Percentiles rank a stretch among this genome's conserved stretches.
These are phyloP conservation scores for Laetiporus sulphureus DNA, from an alignment of 1,284 basidiomycete genomes.

Conservation along the genomic window DNA sequence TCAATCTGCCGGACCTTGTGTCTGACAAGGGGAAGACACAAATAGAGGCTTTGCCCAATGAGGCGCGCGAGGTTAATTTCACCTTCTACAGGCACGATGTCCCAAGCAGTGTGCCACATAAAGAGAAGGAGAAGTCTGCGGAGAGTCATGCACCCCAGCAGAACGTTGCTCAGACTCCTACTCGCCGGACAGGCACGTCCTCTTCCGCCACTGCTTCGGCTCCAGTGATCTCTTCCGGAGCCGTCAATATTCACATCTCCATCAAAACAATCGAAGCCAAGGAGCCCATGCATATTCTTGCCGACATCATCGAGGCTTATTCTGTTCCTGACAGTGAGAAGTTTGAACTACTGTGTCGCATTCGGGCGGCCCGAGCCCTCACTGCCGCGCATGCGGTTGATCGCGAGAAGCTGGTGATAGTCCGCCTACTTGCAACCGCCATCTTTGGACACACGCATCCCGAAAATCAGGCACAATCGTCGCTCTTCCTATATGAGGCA, in stretches of 20 bases:
- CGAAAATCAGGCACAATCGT: slow-evolving; percentile 74
- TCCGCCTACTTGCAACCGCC: slow-evolving; percentile 83
- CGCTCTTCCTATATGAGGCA: slow-evolving; percentile 92
- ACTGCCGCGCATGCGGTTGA: slow-evolving; percentile 49
- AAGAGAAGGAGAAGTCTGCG: slow-evolving; percentile 36
- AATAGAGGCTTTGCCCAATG: slow-evolving; percentile 54
- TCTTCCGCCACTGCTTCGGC: slow-evolving; percentile 12
- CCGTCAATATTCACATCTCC: slow-evolving; percentile 61
- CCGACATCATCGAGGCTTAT: slow-evolving; percentile 67
- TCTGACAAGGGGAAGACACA: slow-evolving; percentile 43
- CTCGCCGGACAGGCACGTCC: slow-evolving; percentile 16
- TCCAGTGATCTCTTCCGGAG: slow-evolving; percentile 34
- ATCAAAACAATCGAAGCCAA: slow-evolving; percentile 53
- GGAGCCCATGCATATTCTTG: slow-evolving; percentile 67
- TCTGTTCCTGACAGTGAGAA: slow-evolving; percentile 79
- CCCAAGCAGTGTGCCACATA: slow-evolving; percentile 16
- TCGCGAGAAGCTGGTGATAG: slow-evolving; percentile 76
- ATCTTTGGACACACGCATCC: slow-evolving; percentile 82
- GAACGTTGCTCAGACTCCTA: slow-evolving; percentile 30
- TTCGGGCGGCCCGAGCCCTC: slow-evolving; percentile 72
- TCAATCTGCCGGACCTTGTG: slow-evolving; percentile 65
- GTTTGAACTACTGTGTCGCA: slow-evolving; percentile 86
- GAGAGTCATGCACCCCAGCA: slow-evolving; percentile 37
- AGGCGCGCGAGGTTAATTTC: slow-evolving; percentile 71
- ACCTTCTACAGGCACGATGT: slow-evolving; percentile 62